These are phyloP conservation scores for Hypoxylon sp. DNA, from an alignment of 2,329 filamentous ascomycete genomes.

Conservation along the genomic window DNA sequence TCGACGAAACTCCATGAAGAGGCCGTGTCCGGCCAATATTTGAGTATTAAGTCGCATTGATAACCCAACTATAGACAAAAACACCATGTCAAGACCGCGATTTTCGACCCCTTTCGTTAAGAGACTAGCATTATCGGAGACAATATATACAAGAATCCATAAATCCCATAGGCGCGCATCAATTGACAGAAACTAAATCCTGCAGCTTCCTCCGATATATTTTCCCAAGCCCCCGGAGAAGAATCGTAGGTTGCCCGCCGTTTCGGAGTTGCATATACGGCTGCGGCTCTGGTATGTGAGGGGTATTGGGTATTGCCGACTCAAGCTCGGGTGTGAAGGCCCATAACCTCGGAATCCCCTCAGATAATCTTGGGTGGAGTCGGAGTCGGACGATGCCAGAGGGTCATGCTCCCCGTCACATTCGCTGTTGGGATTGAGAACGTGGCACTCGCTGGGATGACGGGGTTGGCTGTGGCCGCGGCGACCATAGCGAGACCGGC, in stretches of 20 bases:
- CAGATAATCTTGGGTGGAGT: no score
- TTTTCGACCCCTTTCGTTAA: background rate
- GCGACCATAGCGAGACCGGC: background rate
- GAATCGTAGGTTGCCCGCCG: no score
- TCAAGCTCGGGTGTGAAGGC: slow-evolving; percentile 1
- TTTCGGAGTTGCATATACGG: no score
- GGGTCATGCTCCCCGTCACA: slow-evolving; percentile 6
- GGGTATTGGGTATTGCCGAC: no score
- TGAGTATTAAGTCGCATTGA: slow-evolving; percentile 2
- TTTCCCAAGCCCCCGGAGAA: no score
- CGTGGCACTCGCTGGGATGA: background rate
- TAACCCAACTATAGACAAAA: background rate
- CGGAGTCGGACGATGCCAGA: background rate
- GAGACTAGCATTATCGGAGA: background rate
- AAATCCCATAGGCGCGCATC: background rate
- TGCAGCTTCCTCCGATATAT: no score
- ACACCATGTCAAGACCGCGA: background rate
- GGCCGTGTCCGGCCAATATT: slow-evolving; percentile 2
- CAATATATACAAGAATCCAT: background rate
- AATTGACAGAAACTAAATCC: no score
- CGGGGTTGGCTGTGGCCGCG: slow-evolving; percentile 4
- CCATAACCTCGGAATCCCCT: slow-evolving; percentile 6
- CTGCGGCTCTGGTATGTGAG: no score
- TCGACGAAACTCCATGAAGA: background rate
- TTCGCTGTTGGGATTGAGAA: slow-evolving; percentile 4